Percentiles rank a stretch among this genome's conserved stretches.
Evolutionary conservation across 768 basidiomycete species (phyloP).

Genomic region (Lactifluus echinatus): DNA sequence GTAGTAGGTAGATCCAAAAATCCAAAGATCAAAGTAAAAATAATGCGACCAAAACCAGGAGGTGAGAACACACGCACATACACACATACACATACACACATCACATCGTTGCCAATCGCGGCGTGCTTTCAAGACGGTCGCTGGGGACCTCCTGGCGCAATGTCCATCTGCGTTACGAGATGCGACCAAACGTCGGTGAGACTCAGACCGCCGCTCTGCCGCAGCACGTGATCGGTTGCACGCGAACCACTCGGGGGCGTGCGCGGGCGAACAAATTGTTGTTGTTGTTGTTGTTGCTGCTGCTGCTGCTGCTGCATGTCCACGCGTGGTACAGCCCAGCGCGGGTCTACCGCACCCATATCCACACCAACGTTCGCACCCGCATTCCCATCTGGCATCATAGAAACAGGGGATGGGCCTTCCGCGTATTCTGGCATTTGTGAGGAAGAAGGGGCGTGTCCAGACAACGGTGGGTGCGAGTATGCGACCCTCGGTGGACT

Average conservation of each 20-base stretch:
- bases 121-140: background rate
- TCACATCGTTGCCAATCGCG: no score
- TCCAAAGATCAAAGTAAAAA: no score
- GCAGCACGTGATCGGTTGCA: constrained; percentile 8
- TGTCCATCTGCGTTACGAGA: constrained; percentile 13
- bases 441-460: background rate
- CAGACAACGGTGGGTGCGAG: background rate
- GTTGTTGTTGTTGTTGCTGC: no score
- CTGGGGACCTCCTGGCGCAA: background rate
- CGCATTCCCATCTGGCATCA: background rate
- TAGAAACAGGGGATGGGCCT: background rate
- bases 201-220: constrained; percentile 16
- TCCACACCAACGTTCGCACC: background rate
- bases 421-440: background rate
- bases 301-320: background rate
- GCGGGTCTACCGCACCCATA: background rate
- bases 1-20: no score
- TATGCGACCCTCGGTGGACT: background rate
- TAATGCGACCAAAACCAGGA: no score
- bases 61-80: no score
- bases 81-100: no score
- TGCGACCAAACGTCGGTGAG: constrained; percentile 17
- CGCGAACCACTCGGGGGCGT: background rate
- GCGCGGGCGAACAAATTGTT: background rate
- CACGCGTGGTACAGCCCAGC: constrained; percentile 3